These are phyloP conservation scores for Colletotrichum lindemuthianum DNA, from an alignment of 2,329 filamentous ascomycete species.

Conservation along the genomic window DNA sequence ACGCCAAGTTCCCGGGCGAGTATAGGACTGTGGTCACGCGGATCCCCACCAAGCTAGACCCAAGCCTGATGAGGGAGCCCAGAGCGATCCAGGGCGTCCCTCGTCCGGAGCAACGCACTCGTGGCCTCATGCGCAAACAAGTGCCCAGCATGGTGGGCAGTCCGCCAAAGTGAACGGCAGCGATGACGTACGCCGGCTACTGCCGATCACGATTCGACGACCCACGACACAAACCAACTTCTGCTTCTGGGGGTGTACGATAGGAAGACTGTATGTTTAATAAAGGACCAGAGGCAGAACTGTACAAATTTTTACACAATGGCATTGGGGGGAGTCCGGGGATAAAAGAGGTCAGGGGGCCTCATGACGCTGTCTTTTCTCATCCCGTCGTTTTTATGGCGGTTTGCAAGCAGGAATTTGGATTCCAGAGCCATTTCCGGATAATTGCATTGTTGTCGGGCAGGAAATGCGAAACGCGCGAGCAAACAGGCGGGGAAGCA, in stretches of 20 bases:
- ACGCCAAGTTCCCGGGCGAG: slow-evolving; percentile 69
- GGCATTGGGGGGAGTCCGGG: slow-evolving; percentile 33
- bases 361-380: slow-evolving; percentile 26
- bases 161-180: slow-evolving; percentile 42
- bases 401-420: slow-evolving; percentile 30
- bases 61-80: slow-evolving; percentile 89
- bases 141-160: slow-evolving; percentile 60
- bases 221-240: slow-evolving; percentile 4
- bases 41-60: slow-evolving; percentile 85
- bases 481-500: slow-evolving; percentile 26
- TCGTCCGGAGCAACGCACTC: slow-evolving; percentile 62
- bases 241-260: slow-evolving; percentile 30
- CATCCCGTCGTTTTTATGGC: slow-evolving; percentile 11
- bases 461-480: slow-evolving; percentile 24
- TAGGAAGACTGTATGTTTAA: slow-evolving; percentile 35
- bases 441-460: slow-evolving; percentile 33
- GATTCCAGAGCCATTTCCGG: slow-evolving; percentile 31
- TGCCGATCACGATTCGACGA: slow-evolving; percentile 32
- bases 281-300: slow-evolving; percentile 33
- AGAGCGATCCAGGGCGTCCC: slow-evolving; percentile 91
- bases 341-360: slow-evolving; percentile 27
- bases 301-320: slow-evolving; percentile 28
- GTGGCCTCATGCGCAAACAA: slow-evolving; percentile 65
- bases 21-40: slow-evolving; percentile 70
- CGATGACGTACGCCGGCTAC: slow-evolving; percentile 17